Percentiles rank a stretch among this genome's conserved stretches.
phyloP scores from a whole-genome alignment of 805 yeast species.

The Kuraishia piskuri region DNA sequence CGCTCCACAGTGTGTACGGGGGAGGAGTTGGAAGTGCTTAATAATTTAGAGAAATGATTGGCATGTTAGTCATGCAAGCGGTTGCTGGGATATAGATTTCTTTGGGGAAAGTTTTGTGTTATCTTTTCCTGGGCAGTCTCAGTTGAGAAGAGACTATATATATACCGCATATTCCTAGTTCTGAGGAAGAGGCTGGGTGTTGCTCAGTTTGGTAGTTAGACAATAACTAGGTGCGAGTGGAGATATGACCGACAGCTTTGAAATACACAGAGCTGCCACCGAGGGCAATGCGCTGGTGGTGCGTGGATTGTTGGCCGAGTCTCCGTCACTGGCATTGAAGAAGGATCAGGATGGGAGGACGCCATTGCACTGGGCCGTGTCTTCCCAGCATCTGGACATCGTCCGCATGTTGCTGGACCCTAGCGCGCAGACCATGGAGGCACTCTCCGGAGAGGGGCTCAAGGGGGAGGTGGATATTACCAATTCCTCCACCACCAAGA shows the following conservation, averaged over 20 bases:
- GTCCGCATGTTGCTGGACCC: constrained; percentile 36
- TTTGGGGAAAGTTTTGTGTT: too few relatives aligned
- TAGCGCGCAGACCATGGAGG: constrained; percentile 13
- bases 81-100: too few relatives aligned
- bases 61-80: too few relatives aligned
- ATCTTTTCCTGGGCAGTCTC: too few relatives aligned
- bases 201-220: too few relatives aligned
- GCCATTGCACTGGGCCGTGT: constrained; percentile 85
- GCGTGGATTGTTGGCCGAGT: constrained; percentile 36
- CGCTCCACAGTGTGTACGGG: background rate
- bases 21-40: too few relatives aligned
- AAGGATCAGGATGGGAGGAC: constrained; percentile 71
- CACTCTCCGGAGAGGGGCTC: constrained; percentile 1
- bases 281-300: constrained; percentile 48
- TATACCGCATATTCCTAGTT: too few relatives aligned
- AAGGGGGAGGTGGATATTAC: background rate
- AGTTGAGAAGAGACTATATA: too few relatives aligned
- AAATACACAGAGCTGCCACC: constrained; percentile 57
- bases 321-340: constrained; percentile 36
- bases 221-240: too few relatives aligned
- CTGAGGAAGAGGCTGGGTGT: too few relatives aligned
- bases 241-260: background rate
- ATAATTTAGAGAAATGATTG: too few relatives aligned
- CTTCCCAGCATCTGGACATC: constrained; percentile 47
- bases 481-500: background rate